Conservation (phyloP, 768 basidiomycete genomes). For the Hericium erinaceus region DNA sequence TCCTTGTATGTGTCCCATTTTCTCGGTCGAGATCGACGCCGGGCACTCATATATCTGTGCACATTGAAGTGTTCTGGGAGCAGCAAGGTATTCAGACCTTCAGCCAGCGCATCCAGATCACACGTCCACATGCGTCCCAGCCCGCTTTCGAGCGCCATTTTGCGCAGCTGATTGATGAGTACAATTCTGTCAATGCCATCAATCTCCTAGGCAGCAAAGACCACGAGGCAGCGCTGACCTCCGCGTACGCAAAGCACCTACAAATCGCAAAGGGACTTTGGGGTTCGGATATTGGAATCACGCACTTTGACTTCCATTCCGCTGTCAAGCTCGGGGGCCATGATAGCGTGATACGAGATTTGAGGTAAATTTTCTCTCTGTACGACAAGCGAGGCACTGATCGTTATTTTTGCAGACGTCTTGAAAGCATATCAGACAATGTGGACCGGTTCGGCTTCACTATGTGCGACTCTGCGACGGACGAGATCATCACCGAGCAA, state of each 20-base stretch:
- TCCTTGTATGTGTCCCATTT: conserved; percentile 56
- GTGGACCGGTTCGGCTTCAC: conserved; percentile 83
- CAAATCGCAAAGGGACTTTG: conserved; percentile 51
- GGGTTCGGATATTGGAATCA: conserved; percentile 65
- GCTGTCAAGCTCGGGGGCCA: conserved; percentile 75
- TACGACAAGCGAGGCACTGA: too few relatives aligned
- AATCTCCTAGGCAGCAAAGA: conserved; percentile 91
- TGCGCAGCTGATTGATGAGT: conserved; percentile 75
- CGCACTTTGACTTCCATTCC: conserved; percentile 92
- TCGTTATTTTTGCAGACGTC: conserved; percentile 31
- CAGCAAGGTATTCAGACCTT: conserved; percentile 95
- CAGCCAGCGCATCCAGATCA: conserved; percentile 89
- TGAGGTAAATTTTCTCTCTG: conserved; percentile 30
- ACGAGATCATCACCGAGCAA: conserved; percentile 78
- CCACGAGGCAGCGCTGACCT: conserved; percentile 78
- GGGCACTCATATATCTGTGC: background rate
- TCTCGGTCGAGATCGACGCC: background rate
- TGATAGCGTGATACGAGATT: conserved; percentile 71
- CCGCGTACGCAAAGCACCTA: conserved; percentile 77
- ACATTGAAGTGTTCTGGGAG: conserved; percentile 86
- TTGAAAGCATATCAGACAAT: conserved; percentile 49
- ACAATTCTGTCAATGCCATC: conserved; percentile 76
- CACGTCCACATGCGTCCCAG: conserved; percentile 90
- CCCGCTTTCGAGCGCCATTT: conserved; percentile 97
- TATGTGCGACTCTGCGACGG: conserved; percentile 56